Evolutionary conservation across 225 moss, liverwort and hornwort species (phyloP).

Genomic region (Climacium dendroides): DNA sequence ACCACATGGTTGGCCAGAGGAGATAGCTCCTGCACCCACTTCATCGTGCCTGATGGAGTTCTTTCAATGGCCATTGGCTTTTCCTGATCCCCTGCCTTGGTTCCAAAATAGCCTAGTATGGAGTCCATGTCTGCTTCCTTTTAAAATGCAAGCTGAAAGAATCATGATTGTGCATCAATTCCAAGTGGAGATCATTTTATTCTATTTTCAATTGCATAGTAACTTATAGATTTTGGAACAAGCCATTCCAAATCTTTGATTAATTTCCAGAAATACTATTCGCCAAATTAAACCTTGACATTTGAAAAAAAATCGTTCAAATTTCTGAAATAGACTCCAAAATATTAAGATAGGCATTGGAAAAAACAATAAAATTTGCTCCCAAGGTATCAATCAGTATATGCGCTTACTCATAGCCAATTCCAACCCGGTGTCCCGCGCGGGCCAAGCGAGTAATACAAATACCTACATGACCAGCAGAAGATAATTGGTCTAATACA

Average conservation of each 20-base stretch:
- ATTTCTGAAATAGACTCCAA: not conserved
- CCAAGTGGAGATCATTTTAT: not conserved
- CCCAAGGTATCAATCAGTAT: not conserved
- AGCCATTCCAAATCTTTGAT: not conserved
- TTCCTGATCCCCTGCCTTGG: slow-evolving; percentile 9
- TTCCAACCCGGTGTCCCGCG: not conserved
- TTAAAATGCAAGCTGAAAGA: not conserved
- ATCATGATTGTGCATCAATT: not conserved
- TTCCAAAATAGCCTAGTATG: slow-evolving; percentile 29
- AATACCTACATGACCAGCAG: not conserved
- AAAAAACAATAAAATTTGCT: not conserved
- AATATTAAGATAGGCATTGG: not conserved
- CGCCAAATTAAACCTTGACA: not conserved
- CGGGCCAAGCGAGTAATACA: not conserved
- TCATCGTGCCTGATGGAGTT: slow-evolving; percentile 56
- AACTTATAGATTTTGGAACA: not conserved
- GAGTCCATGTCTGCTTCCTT: slow-evolving; percentile 20
- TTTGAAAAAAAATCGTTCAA: not conserved
- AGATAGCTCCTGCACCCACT: slow-evolving; percentile 83
- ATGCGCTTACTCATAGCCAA: not conserved
- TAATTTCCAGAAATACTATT: not conserved
- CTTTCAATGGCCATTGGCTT: slow-evolving; percentile 42
- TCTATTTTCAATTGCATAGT: not conserved
- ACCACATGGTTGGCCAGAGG: slow-evolving; percentile 76
- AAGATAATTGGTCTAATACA: not conserved